These are phyloP conservation scores for Thalassiosira allenii DNA, from an alignment of 352 stramenopile species.

Conservation along the genomic window DNA sequence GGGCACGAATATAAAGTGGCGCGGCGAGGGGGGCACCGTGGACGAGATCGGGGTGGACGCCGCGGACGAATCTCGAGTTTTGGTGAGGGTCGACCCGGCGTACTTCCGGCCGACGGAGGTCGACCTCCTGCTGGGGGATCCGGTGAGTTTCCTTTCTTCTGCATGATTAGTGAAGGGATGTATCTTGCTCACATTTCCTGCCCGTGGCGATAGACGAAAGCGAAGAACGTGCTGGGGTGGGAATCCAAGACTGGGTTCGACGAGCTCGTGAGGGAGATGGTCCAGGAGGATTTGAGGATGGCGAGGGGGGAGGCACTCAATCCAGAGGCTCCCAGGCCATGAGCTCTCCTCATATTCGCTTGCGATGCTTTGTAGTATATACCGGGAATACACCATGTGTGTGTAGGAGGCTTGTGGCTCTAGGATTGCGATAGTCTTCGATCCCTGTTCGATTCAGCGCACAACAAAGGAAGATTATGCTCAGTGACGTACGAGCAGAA, in stretches of 20 bases:
- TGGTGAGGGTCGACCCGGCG: slow-evolving; percentile 95
- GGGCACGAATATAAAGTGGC: slow-evolving; percentile 92
- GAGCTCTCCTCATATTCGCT: too few species aligned
- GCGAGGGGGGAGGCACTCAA: slow-evolving; percentile 73
- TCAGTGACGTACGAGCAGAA: too few species aligned
- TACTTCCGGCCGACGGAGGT: slow-evolving; percentile 99
- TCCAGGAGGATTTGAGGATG: slow-evolving; percentile 90
- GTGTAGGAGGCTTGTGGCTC: too few species aligned
- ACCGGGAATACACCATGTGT: too few species aligned
- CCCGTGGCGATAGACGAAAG: too few species aligned
- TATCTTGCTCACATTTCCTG: too few species aligned
- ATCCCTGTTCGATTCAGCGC: too few species aligned
- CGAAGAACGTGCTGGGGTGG: slow-evolving; percentile 92
- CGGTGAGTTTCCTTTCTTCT: too few species aligned
- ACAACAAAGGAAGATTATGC: too few species aligned
- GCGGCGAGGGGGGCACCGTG: slow-evolving; percentile 89
- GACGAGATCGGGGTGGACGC: slow-evolving; percentile 94
- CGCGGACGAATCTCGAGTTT: slow-evolving; percentile 88
- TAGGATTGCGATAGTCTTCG: too few species aligned
- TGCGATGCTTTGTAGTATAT: too few species aligned
- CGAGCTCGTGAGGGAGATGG: slow-evolving; percentile 96
- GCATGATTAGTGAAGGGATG: too few species aligned
- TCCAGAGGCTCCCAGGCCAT: slow-evolving; percentile 50
- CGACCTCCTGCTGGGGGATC: slow-evolving; percentile 95
- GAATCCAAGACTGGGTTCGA: slow-evolving; percentile 91